Evolutionary conservation across 2,329 filamentous ascomycete species (phyloP).

Genomic region (Talaromyces verruculosus): DNA sequence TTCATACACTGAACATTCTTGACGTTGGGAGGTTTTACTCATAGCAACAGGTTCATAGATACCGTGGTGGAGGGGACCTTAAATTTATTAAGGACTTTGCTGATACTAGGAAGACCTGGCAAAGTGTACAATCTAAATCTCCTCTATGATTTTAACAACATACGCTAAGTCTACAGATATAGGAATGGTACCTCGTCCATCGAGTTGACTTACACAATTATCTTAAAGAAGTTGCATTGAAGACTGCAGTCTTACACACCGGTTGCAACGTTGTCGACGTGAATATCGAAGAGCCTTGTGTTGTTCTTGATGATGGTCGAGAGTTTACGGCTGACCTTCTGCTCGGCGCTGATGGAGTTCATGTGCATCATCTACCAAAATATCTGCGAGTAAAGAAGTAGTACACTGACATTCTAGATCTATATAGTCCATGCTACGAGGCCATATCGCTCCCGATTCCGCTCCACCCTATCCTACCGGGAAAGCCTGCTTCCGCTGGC

Average conservation of each 20-base stretch:
- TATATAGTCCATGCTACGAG: conserved; percentile 28
- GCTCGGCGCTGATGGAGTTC: conserved; percentile 31
- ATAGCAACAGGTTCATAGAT: neutral
- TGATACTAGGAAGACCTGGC: neutral
- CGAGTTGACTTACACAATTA: conserved; percentile 46
- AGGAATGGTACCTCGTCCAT: conserved; percentile 40
- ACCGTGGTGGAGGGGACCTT: neutral
- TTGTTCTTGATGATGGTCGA: conserved; percentile 27
- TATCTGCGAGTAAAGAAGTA: too few species aligned
- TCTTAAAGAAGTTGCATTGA: conserved; percentile 35
- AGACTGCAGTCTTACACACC: conserved; percentile 27
- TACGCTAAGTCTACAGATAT: neutral
- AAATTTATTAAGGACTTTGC: neutral
- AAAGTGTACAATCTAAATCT: conserved; percentile 26
- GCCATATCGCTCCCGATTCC: conserved; percentile 23
- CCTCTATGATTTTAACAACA: neutral
- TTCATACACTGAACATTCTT: too few species aligned
- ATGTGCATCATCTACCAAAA: conserved; percentile 22
- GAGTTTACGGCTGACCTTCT: conserved; percentile 27
- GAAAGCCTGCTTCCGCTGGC: conserved; percentile 32
- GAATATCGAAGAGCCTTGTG: conserved; percentile 23
- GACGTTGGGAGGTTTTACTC: neutral
- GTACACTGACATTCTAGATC: too few species aligned
- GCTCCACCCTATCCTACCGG: conserved; percentile 26
- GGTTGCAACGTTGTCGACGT: conserved; percentile 26